Evolutionary conservation across 805 yeast genomes (phyloP).

Genomic region (Maudiozyma barnettii): DNA sequence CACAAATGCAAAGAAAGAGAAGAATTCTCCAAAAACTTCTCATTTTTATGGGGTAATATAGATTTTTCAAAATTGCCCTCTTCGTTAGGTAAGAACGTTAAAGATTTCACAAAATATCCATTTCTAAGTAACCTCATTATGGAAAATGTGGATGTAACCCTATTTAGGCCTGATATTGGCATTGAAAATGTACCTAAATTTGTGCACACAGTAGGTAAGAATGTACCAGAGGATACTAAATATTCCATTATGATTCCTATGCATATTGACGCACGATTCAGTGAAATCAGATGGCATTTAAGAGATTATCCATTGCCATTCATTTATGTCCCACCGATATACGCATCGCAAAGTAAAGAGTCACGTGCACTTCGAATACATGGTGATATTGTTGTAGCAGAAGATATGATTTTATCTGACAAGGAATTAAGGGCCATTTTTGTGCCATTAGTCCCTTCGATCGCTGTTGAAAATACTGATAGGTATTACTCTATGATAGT

Average conservation of each 20-base stretch:
- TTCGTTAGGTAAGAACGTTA: constrained; percentile 36
- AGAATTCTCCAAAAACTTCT: constrained; percentile 32
- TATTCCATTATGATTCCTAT: constrained; percentile 65
- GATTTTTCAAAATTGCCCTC: constrained; percentile 30
- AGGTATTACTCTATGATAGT: constrained; percentile 48
- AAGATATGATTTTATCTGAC: constrained; percentile 42
- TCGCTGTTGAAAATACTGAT: constrained; percentile 30
- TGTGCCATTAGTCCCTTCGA: constrained; percentile 52
- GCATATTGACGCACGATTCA: constrained; percentile 43
- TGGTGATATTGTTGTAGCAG: constrained; percentile 66
- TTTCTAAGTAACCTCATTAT: constrained; percentile 45
- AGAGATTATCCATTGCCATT: constrained; percentile 85
- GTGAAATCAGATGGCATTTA: constrained; percentile 59
- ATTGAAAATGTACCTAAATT: constrained; percentile 47
- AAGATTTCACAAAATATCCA: constrained; percentile 40
- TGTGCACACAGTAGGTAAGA: constrained; percentile 67
- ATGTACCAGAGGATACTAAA: constrained; percentile 60
- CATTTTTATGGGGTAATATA: constrained; percentile 35
- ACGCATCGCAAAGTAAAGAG: constrained; percentile 20
- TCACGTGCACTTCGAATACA: constrained; percentile 31
- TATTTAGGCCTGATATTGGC: constrained; percentile 45
- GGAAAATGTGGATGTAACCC: constrained; percentile 38
- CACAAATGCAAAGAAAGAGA: constrained; percentile 35
- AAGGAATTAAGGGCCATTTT: constrained; percentile 49
- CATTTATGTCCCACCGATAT: constrained; percentile 53